Evolutionary conservation across 176 grass and related monocot species (phyloP), one percentile per base, ranked within the genome.

Genomic region (Carex littledalei): DNA sequence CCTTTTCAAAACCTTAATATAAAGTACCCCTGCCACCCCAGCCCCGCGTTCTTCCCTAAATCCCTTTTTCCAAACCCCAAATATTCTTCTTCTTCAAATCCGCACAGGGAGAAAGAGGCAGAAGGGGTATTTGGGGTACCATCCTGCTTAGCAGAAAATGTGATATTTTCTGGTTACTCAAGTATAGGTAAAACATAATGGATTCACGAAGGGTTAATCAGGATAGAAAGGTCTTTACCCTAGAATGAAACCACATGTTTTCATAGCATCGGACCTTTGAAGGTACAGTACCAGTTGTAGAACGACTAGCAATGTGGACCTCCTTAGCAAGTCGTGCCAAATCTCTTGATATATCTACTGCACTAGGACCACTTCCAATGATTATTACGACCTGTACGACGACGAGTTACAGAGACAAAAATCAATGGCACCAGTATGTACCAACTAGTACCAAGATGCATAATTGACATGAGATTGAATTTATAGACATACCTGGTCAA

Each of bases 161-260:
- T 55, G 13, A 15, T 56, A 78, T 2, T 22, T 56, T 55, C 74
- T 24, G 21, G 50, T 54, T 4, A 26, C 2, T 55, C 45, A 9
- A 47, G 37, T 18, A 72, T 21, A 29, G 14, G 41, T 3, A 68
- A 1, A 16, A 15, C 50, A 56, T 9, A 24, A 26, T 78, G 50
- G 2, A 78, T 78, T 31, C 50, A 56, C 49, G 0, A n/a, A 56
- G 49, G 50, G 13, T 50, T 78, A 56, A 56, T 78, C 24, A 68
- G 2, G 83, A 67, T 58, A 55, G 84, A 88, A 87, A 43, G 56
- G 29, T 0, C 60, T 83, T 86, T 94, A 97, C 96, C 93, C 88
- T 85, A 81, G 91, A 92, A 66, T 95, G 93, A 86, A 94, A 86
- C 95, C 95, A 98, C 85, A 95, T 63, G 70, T 94, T 94, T 12